phyloP scores from a whole-genome alignment of 2,329 filamentous ascomycete species.

The Teratosphaeria nubilosa region DNA sequence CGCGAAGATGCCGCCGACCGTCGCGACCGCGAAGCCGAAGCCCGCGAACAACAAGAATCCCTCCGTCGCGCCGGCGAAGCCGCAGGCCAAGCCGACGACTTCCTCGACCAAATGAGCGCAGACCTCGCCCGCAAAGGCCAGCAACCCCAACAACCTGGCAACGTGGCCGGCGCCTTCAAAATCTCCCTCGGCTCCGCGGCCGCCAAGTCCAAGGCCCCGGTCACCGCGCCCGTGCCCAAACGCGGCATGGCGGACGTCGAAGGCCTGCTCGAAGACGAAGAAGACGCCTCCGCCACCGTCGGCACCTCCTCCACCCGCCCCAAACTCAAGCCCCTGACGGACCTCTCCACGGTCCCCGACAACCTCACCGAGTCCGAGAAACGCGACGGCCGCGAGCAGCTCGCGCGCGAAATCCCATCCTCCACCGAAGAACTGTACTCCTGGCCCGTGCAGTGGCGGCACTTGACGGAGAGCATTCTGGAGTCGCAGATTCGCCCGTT shows the following conservation, averaged over 20 bases:
- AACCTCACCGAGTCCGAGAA: conserved; percentile 81
- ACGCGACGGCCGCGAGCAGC: conserved; percentile 64
- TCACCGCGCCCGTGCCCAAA: conserved; percentile 27
- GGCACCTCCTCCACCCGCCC: conserved; percentile 16
- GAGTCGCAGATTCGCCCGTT: conserved; percentile 84
- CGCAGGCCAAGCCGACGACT: conserved; percentile 77
- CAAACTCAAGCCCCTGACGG: conserved; percentile 34
- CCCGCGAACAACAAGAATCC: conserved; percentile 54
- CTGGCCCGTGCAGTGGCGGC: conserved; percentile 91
- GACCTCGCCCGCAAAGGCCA: conserved; percentile 51
- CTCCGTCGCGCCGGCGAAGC: conserved; percentile 68
- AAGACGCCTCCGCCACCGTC: conserved; percentile 51
- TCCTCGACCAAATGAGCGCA: conserved; percentile 73
- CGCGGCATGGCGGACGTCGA: conserved; percentile 77
- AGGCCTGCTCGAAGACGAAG: conserved; percentile 88
- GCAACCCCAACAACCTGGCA: conserved; percentile 44
- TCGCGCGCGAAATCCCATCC: conserved; percentile 83
- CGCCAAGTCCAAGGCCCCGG: conserved; percentile 56
- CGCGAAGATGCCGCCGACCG: conserved; percentile 71
- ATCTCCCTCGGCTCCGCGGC: conserved; percentile 76
- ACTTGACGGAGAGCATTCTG: conserved; percentile 70
- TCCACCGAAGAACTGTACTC: conserved; percentile 79
- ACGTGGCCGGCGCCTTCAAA: conserved; percentile 54
- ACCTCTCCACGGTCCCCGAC: conserved; percentile 46
- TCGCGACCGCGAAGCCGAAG: conserved; percentile 68